Evolutionary conservation across 371 early-diverging fungal species (phyloP).

Genomic region (Neoconidiobolus thromboides): DNA sequence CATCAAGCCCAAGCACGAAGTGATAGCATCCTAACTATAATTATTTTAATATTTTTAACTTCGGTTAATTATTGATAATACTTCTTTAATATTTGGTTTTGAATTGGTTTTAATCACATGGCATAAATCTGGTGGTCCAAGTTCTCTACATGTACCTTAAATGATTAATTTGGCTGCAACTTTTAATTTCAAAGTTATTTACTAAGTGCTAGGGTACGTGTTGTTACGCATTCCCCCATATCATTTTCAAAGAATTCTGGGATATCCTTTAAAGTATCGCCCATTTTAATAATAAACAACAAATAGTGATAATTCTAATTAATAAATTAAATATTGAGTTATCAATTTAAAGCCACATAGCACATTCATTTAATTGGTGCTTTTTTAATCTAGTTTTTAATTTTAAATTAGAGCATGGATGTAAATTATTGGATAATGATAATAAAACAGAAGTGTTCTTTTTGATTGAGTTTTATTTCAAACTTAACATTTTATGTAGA

Average conservation of each 20-base stretch:
- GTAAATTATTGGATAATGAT: no score
- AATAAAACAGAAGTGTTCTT: no score
- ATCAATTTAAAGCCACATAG: no score
- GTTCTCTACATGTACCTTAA: constrained; percentile 65
- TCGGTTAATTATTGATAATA: constrained; percentile 13
- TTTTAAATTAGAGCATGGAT: no score
- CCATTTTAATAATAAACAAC: neutral
- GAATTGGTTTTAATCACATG: constrained; percentile 76
- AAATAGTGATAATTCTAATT: no score
- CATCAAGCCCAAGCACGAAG: constrained; percentile 79
- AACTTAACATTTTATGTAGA: no score
- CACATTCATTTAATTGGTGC: no score
- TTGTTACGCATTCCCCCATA: constrained; percentile 61
- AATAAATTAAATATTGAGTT: no score
- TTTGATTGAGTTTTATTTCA: no score
- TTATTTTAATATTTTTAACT: neutral
- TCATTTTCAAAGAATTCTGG: constrained; percentile 89
- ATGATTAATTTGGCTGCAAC: neutral
- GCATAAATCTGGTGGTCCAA: constrained; percentile 93
- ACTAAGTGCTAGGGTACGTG: constrained; percentile 83
- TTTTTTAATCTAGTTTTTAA: no score
- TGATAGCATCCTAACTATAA: constrained; percentile 71
- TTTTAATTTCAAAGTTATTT: constrained; percentile 9
- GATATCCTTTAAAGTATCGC: constrained; percentile 44
- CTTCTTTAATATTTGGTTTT: constrained; percentile 61